Percentiles rank a stretch among this genome's conserved stretches.
Conservation (phyloP, 2,329 filamentous ascomycete genomes). For the Pestalotiopsis sp. region DNA sequence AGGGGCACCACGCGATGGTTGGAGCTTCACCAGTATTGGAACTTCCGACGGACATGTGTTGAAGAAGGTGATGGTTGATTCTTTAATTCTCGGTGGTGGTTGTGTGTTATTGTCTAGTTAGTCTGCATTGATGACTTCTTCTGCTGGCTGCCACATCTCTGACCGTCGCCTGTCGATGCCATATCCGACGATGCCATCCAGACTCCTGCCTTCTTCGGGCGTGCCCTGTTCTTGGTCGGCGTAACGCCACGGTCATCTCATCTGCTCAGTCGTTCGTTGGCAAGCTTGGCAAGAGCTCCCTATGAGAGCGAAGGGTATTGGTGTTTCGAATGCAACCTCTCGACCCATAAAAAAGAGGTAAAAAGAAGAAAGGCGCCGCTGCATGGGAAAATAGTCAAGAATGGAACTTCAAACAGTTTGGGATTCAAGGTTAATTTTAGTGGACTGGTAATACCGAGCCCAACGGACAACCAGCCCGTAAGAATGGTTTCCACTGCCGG, state of each 20-base stretch:
- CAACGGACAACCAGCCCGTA: no score
- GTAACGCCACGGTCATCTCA: conserved; percentile 1
- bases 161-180: no score
- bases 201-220: neutral
- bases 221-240: neutral
- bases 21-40: neutral
- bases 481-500: no score
- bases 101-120: no score
- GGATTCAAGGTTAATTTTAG: conserved; percentile 13
- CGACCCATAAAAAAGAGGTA: neutral
- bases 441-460: neutral
- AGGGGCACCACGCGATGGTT: neutral
- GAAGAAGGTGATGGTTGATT: no score
- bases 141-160: no score
- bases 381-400: neutral
- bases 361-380: neutral
- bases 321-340: conserved; percentile 1
- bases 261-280: neutral
- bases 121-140: no score
- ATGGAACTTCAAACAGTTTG: conserved; percentile 9
- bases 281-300: neutral
- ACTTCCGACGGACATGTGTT: no score
- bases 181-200: no score
- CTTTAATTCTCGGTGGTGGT: no score
- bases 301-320: neutral